These are phyloP conservation scores for Rhododendron henanense DNA, from an alignment of 148 eudicot species.

Conservation along the genomic window DNA sequence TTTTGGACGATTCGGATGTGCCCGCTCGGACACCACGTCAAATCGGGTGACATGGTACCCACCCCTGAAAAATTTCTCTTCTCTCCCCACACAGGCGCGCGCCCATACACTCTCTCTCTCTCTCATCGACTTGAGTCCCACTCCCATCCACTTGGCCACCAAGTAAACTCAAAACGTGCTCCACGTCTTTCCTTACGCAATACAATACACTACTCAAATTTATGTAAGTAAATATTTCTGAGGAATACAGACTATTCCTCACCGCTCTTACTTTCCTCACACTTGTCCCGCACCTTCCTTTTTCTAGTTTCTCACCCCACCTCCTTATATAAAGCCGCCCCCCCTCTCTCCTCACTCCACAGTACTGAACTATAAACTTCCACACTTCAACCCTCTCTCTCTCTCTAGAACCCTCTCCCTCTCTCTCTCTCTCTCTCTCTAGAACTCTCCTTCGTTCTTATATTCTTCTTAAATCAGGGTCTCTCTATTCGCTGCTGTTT, in stretches of 20 bases:
- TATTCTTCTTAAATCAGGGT: background rate
- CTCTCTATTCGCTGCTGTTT: background rate
- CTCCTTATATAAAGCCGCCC: too few relatives aligned
- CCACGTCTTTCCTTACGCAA: background rate
- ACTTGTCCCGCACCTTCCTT: constrained; percentile 76
- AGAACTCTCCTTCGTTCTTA: background rate
- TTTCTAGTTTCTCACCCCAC: background rate
- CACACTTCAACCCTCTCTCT: constrained; percentile 1
- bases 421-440: background rate
- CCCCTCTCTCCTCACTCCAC: constrained; percentile 5
- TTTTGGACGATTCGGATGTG: too few relatives aligned
- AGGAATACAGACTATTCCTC: background rate
- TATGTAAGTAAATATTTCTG: too few relatives aligned
- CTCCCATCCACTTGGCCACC: constrained; percentile 25
- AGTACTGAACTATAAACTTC: background rate
- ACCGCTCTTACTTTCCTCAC: constrained; percentile 42
- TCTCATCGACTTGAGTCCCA: constrained; percentile 17
- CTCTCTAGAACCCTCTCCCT: background rate
- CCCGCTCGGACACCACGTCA: too few relatives aligned
- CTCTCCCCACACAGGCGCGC: too few relatives aligned
- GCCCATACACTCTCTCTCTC: background rate
- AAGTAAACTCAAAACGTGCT: constrained; percentile 13
- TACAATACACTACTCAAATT: too few relatives aligned
- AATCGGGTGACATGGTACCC: too few relatives aligned
- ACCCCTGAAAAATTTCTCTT: too few relatives aligned